Evolutionary conservation across 2,329 filamentous ascomycete genomes (phyloP), one percentile per base, ranked within the genome.

Genomic region (Nothomitra cinnamomea): DNA sequence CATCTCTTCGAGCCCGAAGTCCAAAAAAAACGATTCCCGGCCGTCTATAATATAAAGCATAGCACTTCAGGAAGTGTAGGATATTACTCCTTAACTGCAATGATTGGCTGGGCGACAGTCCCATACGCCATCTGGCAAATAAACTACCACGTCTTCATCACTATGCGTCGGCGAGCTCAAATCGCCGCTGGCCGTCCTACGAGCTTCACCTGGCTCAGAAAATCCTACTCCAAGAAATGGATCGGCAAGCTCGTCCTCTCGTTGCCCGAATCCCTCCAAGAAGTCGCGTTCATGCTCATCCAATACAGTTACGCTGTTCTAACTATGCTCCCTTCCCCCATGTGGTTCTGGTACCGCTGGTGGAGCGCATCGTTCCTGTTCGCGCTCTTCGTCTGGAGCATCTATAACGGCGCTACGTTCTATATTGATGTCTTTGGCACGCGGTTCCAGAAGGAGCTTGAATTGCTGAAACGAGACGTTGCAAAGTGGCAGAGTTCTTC

Each of bases 401-500:
- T 95, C 54, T 94, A 95, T 71, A 98, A 98, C 61, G 92, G 92
- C 32, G 87, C 92, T 17, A 96, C 89, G 0, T 98, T 85, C 67
- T 98, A 98, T 68, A 96, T 98, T 63, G 92, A 98, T 61, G 87
- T 96, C 1, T 98, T 96, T 65, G 92, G 94, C 53, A 94, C 86
- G 62, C 80, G 89, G 1, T 96, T 98, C 73, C 87, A 98, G 72
- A 95, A 90, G 64, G 92, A 98, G 67, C 74, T 98, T 12, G 89
- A 98, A 65, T 77, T 83, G 52, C 77, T 98, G 70, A 89, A 85
- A 68, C 79, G 79, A 54, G 92, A 98, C 63, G 88, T 98, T 7
- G 78, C 82, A 47, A 90, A 87, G 65, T 94, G 87, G 87, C 88
- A 95, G 66, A 74, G 72, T 56, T 75, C 70, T 32, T 74, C 78